Evolutionary conservation across 2,329 filamentous ascomycete species (phyloP).

Genomic region (Nemania diffusa): DNA sequence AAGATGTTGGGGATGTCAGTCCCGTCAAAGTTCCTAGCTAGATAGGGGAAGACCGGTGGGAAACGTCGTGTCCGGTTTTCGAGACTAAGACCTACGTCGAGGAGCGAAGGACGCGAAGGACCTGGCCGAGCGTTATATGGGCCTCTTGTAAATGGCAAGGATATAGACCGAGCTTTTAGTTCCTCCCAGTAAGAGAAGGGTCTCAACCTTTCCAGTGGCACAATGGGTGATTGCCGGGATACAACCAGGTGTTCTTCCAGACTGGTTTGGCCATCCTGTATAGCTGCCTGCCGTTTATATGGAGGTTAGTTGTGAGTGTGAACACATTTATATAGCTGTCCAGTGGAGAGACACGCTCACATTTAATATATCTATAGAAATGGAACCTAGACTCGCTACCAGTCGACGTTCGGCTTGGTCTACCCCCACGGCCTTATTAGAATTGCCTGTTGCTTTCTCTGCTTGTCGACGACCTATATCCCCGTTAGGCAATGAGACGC

Average conservation of each 20-base stretch:
- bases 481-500: neutral
- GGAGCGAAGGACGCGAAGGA: conserved; percentile 23
- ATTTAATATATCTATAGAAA: conserved; percentile 5
- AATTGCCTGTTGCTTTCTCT: conserved; percentile 3
- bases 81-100: conserved; percentile 9
- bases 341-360: neutral
- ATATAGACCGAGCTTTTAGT: conserved; percentile 26
- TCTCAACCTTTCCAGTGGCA: conserved; percentile 30
- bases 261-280: conserved; percentile 4
- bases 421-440: neutral
- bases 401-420: neutral
- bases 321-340: neutral
- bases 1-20: conserved; percentile 27
- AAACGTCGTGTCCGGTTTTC: conserved; percentile 21
- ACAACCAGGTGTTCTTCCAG: conserved; percentile 17
- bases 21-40: conserved; percentile 17
- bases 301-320: conserved; percentile 1
- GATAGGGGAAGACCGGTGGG: conserved; percentile 40
- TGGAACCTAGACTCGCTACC: neutral
- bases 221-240: neutral
- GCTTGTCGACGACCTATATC: conserved; percentile 30
- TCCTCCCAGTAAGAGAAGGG: conserved; percentile 42
- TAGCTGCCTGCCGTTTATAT: neutral
- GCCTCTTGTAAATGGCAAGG: conserved; percentile 4
- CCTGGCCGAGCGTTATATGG: neutral